These are phyloP conservation scores for Penicillium roqueforti DNA, from an alignment of 495 filamentous ascomycete genomes.

Conservation along the genomic window DNA sequence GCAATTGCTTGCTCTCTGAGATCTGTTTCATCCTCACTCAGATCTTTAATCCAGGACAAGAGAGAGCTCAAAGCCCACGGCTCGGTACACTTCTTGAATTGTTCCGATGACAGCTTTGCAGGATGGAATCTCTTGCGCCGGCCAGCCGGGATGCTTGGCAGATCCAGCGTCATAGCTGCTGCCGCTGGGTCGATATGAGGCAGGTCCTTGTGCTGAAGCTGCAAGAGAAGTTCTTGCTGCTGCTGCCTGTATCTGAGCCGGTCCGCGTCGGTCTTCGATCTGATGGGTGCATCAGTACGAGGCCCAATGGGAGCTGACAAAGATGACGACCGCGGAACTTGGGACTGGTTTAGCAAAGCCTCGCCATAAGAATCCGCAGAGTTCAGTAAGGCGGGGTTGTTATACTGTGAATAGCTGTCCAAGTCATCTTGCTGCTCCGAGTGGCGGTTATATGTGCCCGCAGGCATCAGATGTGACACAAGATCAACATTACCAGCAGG, in stretches of 20 bases:
- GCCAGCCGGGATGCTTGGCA: conserved; percentile 64
- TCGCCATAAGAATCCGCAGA: conserved; percentile 47
- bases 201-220: conserved; percentile 43
- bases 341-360: conserved; percentile 40
- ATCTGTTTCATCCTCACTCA: conserved; percentile 81
- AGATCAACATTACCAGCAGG: conserved; percentile 41
- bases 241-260: conserved; percentile 57
- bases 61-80: conserved; percentile 95
- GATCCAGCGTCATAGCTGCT: conserved; percentile 58
- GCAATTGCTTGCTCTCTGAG: conserved; percentile 76
- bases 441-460: conserved; percentile 48
- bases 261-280: conserved; percentile 94
- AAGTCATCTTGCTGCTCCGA: conserved; percentile 36
- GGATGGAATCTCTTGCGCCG: conserved; percentile 78
- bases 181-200: conserved; percentile 37
- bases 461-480: conserved; percentile 50
- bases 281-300: conserved; percentile 71
- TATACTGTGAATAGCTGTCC: conserved; percentile 38
- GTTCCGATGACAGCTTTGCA: conserved; percentile 75
- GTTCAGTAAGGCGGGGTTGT: conserved; percentile 36
- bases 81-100: conserved; percentile 81
- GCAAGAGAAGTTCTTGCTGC: conserved; percentile 51
- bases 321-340: conserved; percentile 83
- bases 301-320: conserved; percentile 75
- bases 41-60: conserved; percentile 76